Percentiles rank a stretch among this genome's conserved stretches.
phyloP scores from a whole-genome alignment of 371 early-diverging fungal species.

The Rhizopus arrhizus region DNA sequence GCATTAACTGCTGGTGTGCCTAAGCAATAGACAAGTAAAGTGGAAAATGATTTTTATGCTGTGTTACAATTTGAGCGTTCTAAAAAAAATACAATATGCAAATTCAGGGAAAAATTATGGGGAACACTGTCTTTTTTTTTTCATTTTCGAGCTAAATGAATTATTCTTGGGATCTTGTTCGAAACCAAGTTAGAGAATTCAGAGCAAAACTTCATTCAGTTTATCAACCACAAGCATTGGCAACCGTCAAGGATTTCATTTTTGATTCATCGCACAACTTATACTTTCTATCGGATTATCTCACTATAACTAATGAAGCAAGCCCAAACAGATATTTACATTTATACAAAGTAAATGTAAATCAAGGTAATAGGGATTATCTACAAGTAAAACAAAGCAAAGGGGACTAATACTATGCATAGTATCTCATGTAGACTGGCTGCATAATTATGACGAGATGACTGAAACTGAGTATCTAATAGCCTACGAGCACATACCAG shows the following conservation, averaged over 20 bases:
- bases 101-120: too few relatives aligned
- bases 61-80: too few relatives aligned
- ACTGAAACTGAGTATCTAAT: slow-evolving; percentile 4
- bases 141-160: slow-evolving; percentile 21
- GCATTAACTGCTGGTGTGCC: too few relatives aligned
- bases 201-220: slow-evolving; percentile 45
- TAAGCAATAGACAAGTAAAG: too few relatives aligned
- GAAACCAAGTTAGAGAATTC: slow-evolving; percentile 61
- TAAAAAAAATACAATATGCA: too few relatives aligned
- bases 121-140: background rate
- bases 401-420: background rate
- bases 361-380: slow-evolving; percentile 2
- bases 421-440: background rate
- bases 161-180: slow-evolving; percentile 63
- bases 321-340: slow-evolving; percentile 25
- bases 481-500: slow-evolving; percentile 4
- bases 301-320: slow-evolving; percentile 8
- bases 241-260: slow-evolving; percentile 59
- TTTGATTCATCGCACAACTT: slow-evolving; percentile 54
- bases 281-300: slow-evolving; percentile 64
- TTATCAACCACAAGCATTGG: slow-evolving; percentile 34
- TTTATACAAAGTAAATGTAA: slow-evolving; percentile 33
- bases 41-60: too few relatives aligned
- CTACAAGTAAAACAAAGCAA: background rate
- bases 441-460: background rate